Base-by-base conservation (phyloP, 352 stramenopile species). In the Phytopythium montanum region DNA sequence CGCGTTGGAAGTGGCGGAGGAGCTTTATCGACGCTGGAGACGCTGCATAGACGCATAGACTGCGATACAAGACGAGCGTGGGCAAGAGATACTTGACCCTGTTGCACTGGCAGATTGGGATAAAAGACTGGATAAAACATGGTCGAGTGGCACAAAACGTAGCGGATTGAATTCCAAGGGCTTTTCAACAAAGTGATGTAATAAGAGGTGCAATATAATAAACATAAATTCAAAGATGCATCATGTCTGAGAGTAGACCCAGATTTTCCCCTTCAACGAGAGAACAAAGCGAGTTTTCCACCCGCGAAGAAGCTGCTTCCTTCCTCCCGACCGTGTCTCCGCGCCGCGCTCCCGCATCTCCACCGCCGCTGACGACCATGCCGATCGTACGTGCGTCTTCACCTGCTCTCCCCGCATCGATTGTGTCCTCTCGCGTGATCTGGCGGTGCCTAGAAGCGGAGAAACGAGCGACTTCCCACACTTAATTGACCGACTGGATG, bases 301-400 rank as follows among this genome's bases (percentile, higher is more conserved):
- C 39, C 39, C 39, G n/a, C 5, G 36, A 59, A 39, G 54, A 52
- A 33, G 54, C 26, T 26, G 36, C 45, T 10, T 19, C 38, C 38
- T 44, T 2, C 38, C 18, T 46, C 39, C 39, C 7, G n/a, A n/a
- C 19, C 39, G 39, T n/a, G n/a, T 25, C 39, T 46, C 39, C 19
- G 39, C 39, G 39, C 39, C 19, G 39, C 19, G 23, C 39, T n/a
- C 19, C 39, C 39, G 39, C 34, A 16, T 41, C 1, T n/a, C 23
- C 33, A 25, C 34, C 45, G 45, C 45, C 23, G 13, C 23, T 25
- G 23, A 26, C 45, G 23, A 26, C 31, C 36, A 82, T 85, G 75
- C 75, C 75, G 31, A 85, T 85, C 65, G 75, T 71, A 49, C 21
- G 65, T 58, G 7, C 14, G 8, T 3, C 26, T 26, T 5, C 42